Evolutionary conservation across 2,329 filamentous ascomycete species (phyloP), one percentile per base, ranked within the genome.

Genomic region (Penicillium decumbens): DNA sequence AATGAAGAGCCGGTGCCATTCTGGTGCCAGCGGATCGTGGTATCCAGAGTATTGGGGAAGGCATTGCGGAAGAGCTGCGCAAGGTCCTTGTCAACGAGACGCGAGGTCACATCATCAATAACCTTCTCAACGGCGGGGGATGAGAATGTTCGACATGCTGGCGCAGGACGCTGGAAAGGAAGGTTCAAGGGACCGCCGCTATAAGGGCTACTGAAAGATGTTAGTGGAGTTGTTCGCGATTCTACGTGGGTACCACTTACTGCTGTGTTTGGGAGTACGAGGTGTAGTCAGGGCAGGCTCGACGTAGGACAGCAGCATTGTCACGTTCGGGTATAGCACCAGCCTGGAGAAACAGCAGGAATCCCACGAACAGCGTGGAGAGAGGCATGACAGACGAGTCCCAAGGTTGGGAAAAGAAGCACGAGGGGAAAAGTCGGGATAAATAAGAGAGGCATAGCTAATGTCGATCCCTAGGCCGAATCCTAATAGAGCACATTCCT

Each of bases 11-110:
- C 78, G 25, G 58, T 50, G 2, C 77, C 85, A 54, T 86, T 82
- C 4, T 85, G 85, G 66, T 95, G 90, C 79, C 92, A 95, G 62
- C 88, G 83, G 56, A 95, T 82, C 0, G 90, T 95, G 0, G 90
- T 95, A 64, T 95, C 90, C 3, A 93, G 81, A 0, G 88, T 92
- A 54, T 93, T 95, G 4, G 92, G 92, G 57, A 95, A 97, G 2
- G 92, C 85, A 66, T 98, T 98, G 67, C 95, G 89, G 66, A 98
- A 98, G 9, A 98, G 77, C 24, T 91, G 84, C 3, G 92, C 92
- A 10, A 98, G 80, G 61, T 97, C 93, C 13, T 86, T 85, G 63
- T 97, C 86, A 51, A 84, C 79, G 74, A 98, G 87, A 45, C 82
- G 85, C 25, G 81, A 78, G 5, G 86, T 93, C 58, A 98, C 78